Evolutionary conservation across 176 grass and related monocot genomes (phyloP).

Genomic region (Alopecurus myosuroides): DNA sequence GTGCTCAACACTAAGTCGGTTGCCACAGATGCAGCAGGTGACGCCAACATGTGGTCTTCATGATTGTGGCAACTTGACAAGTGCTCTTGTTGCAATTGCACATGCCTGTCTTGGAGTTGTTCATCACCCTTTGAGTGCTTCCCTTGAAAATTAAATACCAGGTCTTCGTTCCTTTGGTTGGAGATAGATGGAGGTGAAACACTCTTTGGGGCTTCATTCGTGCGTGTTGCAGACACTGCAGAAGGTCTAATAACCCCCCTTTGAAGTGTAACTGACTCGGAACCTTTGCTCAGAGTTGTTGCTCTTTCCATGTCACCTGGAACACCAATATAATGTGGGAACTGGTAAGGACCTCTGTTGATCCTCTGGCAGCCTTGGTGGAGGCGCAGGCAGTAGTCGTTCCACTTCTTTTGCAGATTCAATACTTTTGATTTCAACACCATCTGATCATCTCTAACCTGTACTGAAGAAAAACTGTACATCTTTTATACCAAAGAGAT

Average conservation of each 20-base stretch:
- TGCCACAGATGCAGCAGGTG: conserved; percentile 45
- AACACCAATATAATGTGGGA: conserved; percentile 32
- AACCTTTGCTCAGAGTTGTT: conserved; percentile 31
- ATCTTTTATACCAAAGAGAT: conserved; percentile 50
- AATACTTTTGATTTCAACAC: conserved; percentile 58
- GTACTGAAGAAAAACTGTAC: conserved; percentile 68
- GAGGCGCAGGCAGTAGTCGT: conserved; percentile 48
- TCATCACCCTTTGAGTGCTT: conserved; percentile 61
- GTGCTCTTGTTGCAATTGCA: conserved; percentile 11
- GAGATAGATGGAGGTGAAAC: conserved; percentile 49
- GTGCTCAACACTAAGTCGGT: conserved; percentile 89
- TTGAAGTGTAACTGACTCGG: conserved; percentile 4
- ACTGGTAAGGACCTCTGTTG: conserved; percentile 26
- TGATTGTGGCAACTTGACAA: not conserved
- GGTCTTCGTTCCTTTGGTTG: conserved; percentile 52
- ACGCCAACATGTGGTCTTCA: conserved; percentile 46
- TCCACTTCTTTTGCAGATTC: conserved; percentile 84
- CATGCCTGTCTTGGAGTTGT: conserved; percentile 31
- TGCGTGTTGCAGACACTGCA: conserved; percentile 14
- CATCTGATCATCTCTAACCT: conserved; percentile 73
- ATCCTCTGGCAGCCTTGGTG: conserved; percentile 44
- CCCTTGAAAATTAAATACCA: conserved; percentile 46
- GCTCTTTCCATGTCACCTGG: conserved; percentile 23
- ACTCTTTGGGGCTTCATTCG: conserved; percentile 27
- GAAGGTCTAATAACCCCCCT: conserved; percentile 36